A percentile compares a stretch with the other conserved stretches of the same genome.
Evolutionary conservation across 257 asterid species (phyloP).

Genomic region (Buddleja alternifolia): DNA sequence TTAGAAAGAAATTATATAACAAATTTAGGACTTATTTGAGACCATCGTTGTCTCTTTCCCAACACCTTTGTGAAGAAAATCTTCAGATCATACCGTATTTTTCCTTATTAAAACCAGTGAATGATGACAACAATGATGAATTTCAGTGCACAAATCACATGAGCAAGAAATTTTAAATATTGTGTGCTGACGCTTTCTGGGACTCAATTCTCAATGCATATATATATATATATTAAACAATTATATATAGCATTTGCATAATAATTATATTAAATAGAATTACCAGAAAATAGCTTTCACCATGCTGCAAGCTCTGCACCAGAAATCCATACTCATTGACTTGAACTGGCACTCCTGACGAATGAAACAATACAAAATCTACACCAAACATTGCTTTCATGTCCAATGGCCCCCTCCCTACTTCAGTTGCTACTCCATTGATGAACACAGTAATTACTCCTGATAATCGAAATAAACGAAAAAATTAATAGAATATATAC

Average conservation of each 20-base stretch:
- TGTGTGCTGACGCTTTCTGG: slow-evolving; percentile 6
- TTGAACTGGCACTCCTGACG: slow-evolving; percentile 63
- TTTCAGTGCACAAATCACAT: slow-evolving; percentile 39
- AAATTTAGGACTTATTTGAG: not conserved
- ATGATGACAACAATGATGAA: slow-evolving; percentile 26
- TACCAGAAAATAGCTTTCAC: slow-evolving; percentile 89
- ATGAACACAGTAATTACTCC: slow-evolving; percentile 66
- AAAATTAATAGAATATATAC: not conserved
- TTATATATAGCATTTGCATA: no score
- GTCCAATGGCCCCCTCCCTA: slow-evolving; percentile 62
- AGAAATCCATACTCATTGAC: slow-evolving; percentile 64
- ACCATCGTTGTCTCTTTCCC: not conserved
- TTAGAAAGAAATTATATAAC: not conserved
- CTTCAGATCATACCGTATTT: not conserved
- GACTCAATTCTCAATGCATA: slow-evolving; percentile 22
- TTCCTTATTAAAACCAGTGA: not conserved
- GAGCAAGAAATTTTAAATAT: not conserved
- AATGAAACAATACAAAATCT: slow-evolving; percentile 55
- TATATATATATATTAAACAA: no score
- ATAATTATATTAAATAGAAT: not conserved
- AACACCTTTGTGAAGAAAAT: no score
- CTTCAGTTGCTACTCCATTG: slow-evolving; percentile 74
- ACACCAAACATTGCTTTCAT: slow-evolving; percentile 58
- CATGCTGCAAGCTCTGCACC: slow-evolving; percentile 63
- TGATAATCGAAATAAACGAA: not conserved